Conservation (phyloP, 73 alveolate genomes). For the Paramecium tetraurelia region DNA sequence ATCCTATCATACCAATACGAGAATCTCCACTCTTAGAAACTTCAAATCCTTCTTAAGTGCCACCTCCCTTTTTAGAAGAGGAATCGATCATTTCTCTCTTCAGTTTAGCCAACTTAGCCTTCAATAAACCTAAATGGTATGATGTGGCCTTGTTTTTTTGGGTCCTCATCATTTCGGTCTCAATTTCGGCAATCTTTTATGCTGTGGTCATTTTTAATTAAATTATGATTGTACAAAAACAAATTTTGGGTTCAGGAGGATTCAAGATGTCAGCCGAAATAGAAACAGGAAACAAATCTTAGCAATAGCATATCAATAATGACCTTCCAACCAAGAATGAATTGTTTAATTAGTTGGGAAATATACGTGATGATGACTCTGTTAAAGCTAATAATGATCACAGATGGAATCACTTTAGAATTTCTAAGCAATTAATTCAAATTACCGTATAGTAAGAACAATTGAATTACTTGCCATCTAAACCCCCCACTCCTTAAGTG, state of each 20-base stretch:
- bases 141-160: conserved; percentile 98
- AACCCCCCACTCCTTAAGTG: too few species aligned
- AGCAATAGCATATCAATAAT: background rate
- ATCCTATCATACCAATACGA: conserved; percentile 98
- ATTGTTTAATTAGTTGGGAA: background rate
- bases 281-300: background rate
- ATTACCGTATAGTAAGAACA: too few species aligned
- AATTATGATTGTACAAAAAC: background rate
- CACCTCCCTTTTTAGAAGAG: conserved; percentile 89
- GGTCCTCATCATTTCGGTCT: conserved; percentile 98
- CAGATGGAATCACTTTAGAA: background rate
- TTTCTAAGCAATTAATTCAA: background rate
- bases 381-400: background rate
- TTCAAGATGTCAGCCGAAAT: background rate
- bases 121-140: conserved; percentile 96
- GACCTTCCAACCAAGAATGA: background rate
- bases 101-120: conserved; percentile 97
- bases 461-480: too few species aligned
- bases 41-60: conserved; percentile 98
- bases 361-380: background rate
- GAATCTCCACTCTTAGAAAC: conserved; percentile 99
- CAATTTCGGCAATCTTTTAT: conserved; percentile 90
- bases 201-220: conserved; percentile 74
- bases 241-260: background rate
- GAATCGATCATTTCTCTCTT: conserved; percentile 91